Base-by-base conservation (phyloP, 192 early-diverging fungal species). In the Phycomyces nitens region DNA sequence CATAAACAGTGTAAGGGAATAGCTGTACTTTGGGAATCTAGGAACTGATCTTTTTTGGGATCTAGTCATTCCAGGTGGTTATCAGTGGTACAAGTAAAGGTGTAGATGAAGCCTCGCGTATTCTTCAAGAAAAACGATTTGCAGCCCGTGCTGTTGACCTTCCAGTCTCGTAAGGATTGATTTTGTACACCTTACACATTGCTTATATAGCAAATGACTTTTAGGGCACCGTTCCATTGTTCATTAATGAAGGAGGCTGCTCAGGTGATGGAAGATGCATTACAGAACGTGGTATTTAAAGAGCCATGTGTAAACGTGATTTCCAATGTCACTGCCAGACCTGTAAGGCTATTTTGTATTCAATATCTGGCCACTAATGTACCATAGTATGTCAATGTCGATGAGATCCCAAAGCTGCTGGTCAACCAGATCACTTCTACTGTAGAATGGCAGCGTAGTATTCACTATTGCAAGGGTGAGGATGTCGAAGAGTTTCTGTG, bases 221-320 rank as follows among this genome's bases (percentile, higher is more conserved):
- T 8, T 63, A 84, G 78, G 21, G 96, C 94, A 22, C 96, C 96
- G 2, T 98, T 98, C 66, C 96, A 98, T 77, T 96, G 94, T 75
- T 83, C 77, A 38, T 72, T 98, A 58, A 96, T 98, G 96, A 79
- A 80, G 29, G 89, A 91, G 20, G 96, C 94, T 5, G 89, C 90
- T 1, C 80, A 85, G 40, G 79, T 71, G 21, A 89, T 98, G 83
- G 80, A 78, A 39, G 66, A 82, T 8, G 86, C 86, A 8, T 80
- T 98, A n/a, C 79, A 74, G n/a, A 72, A 72, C 43, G 78, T 88
- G 10, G 81, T 87, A 42, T 88, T 98, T 39, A 52, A 80, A n/a
- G 76, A 80, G 27, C 95, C 94, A 39, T 57, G 72, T 12, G 88
- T 96, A 49, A 86, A 93, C 40, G 89, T 98, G 16, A 87, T 98